Evolutionary conservation across 176 grass and related monocot species (phyloP), one percentile per base, ranked within the genome.

Genomic region (Bromus sterilis): DNA sequence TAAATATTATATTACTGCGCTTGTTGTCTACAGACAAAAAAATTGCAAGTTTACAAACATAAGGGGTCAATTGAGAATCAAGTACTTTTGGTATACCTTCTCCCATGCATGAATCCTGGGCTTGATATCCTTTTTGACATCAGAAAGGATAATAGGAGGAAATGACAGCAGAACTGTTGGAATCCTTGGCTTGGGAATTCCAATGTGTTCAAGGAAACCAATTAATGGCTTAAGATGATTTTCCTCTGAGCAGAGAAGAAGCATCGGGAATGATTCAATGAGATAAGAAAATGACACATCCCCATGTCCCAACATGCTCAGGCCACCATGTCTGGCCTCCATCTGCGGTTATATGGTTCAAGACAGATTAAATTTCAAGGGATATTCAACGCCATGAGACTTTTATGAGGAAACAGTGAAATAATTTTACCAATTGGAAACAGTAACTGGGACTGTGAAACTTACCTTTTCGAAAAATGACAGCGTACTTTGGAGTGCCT

Each of bases 201-300:
- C 78, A 77, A 87, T 39, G 56, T 31, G 71, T 74, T 58, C 39
- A 33, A 86, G 87, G 82, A 92, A 92, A 63, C 31, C 53, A 76
- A 89, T 63, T 66, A 95, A 86, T 37, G 86, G 71, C 46, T 89
- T 80, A 11, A 98, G 87, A 95, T 93, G 90, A 44, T 84, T 80
- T 40, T 91, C 82, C 67, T 87, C 84, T 62, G 92, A 89, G 41
- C 81, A 82, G 55, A 86, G 83, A 76, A 98, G 88, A 65, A 93
- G 83, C 92, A 87, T 91, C 68, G 95, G 92, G 91, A 93, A 98
- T 76, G 92, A 93, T 89, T 98, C 92, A 16, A 95, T 89, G 56
- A 98, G 74, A 69, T 91, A 90, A 1, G 92, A 84, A 89, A 98
- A 91, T 33, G 84, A 87, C 20, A 87, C 60, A 59, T 87, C 85